Evolutionary conservation across 371 early-diverging fungal species (phyloP).

Genomic region (Mortierella sp.): DNA sequence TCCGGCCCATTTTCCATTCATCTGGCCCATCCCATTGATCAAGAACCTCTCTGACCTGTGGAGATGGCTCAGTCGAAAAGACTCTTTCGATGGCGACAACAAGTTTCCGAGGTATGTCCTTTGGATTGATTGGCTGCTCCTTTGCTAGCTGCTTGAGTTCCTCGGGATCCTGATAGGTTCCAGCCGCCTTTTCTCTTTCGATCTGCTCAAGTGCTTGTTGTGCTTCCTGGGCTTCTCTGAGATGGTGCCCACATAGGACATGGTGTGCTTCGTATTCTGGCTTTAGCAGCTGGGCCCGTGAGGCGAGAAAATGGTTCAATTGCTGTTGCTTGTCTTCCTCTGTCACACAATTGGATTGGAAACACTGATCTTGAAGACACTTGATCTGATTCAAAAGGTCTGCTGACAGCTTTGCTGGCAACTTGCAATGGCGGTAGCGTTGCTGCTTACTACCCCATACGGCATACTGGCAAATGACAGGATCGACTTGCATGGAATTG

Average conservation of each 20-base stretch:
- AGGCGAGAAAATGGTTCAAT: conserved; percentile 6
- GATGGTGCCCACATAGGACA: conserved; percentile 44
- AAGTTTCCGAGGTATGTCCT: conserved; percentile 36
- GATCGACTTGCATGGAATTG: conserved; percentile 25
- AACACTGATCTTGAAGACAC: conserved; percentile 16
- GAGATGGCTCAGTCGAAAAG: conserved; percentile 28
- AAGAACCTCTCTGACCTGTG: conserved; percentile 16
- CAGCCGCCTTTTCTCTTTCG: conserved; percentile 25
- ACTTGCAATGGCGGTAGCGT: conserved; percentile 39
- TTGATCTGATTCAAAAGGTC: conserved; percentile 18
- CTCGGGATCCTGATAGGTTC: conserved; percentile 31
- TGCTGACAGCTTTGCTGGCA: conserved; percentile 29
- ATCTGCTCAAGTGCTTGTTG: conserved; percentile 21
- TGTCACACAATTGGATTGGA: neutral
- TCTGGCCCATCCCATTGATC: conserved; percentile 35
- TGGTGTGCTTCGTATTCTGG: conserved; percentile 18
- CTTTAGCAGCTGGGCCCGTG: conserved; percentile 18
- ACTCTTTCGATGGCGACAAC: conserved; percentile 26
- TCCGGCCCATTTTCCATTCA: conserved; percentile 46
- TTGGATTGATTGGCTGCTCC: conserved; percentile 43
- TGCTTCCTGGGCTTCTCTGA: conserved; percentile 27
- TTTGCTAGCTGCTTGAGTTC: conserved; percentile 23
- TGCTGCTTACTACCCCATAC: conserved; percentile 51
- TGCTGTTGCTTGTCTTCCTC: conserved; percentile 12
- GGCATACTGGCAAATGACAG: conserved; percentile 48